phyloP scores from a whole-genome alignment of 2,329 filamentous ascomycete species.

The Phaeosphaeriaceae sp. region DNA sequence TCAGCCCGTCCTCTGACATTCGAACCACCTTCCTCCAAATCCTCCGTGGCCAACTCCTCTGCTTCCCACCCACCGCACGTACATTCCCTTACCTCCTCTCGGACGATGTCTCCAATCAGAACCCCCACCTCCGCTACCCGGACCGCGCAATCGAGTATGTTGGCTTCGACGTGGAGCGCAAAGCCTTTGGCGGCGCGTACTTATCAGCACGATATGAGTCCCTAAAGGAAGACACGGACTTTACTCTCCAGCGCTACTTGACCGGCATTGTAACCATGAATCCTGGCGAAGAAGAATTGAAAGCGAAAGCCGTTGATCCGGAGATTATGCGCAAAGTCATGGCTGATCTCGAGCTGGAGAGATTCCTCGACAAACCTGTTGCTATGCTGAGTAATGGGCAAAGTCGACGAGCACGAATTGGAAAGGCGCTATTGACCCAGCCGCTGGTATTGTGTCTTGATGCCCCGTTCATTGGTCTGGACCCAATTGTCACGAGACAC shows the following conservation, averaged over 20 bases:
- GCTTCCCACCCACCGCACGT: conserved; percentile 76
- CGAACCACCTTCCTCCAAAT: conserved; percentile 85
- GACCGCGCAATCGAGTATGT: conserved; percentile 83
- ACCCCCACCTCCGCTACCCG: conserved; percentile 64
- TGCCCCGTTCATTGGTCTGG: conserved; percentile 87
- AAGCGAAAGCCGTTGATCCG: conserved; percentile 58
- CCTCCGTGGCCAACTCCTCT: conserved; percentile 77
- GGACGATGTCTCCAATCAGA: conserved; percentile 63
- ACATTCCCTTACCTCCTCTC: conserved; percentile 80
- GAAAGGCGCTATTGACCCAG: conserved; percentile 78
- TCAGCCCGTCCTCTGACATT: conserved; percentile 79
- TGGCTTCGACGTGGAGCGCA: conserved; percentile 81
- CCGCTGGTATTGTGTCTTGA: conserved; percentile 84
- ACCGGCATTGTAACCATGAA: conserved; percentile 85
- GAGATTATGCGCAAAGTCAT: conserved; percentile 68
- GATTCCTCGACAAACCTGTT: conserved; percentile 80
- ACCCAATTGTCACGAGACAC: conserved; percentile 78
- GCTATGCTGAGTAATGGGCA: conserved; percentile 94
- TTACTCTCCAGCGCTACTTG: conserved; percentile 81
- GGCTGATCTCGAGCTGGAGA: conserved; percentile 71
- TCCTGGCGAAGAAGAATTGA: conserved; percentile 61
- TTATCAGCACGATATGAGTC: conserved; percentile 91
- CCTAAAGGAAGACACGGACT: conserved; percentile 84
- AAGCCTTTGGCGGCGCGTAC: conserved; percentile 71
- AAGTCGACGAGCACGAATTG: conserved; percentile 85